These are phyloP conservation scores for Nicotiana benthamiana DNA, from an alignment of 257 asterid species.

Conservation along the genomic window DNA sequence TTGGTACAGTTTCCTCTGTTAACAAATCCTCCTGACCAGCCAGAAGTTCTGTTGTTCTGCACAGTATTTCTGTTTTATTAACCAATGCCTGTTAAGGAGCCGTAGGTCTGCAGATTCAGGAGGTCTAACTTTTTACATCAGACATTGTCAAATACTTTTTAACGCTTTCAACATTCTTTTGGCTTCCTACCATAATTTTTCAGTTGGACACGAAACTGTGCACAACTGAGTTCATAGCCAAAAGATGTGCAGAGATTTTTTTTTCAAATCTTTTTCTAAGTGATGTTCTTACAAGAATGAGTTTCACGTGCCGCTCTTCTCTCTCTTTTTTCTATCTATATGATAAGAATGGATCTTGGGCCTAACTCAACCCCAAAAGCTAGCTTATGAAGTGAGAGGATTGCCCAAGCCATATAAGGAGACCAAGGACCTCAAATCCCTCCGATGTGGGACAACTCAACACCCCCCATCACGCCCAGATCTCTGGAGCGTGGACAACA, in stretches of 20 bases:
- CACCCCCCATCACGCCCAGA: too few species aligned
- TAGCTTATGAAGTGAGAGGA: too few species aligned
- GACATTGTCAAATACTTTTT: background rate
- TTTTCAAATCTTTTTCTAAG: background rate
- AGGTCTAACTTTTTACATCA: background rate
- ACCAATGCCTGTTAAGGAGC: background rate
- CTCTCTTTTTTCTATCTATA: too few species aligned
- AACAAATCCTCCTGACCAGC: background rate
- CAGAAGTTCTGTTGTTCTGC: background rate
- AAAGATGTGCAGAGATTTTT: background rate
- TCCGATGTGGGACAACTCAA: too few species aligned
- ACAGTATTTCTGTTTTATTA: background rate
- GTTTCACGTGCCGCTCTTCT: too few species aligned
- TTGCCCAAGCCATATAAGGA: too few species aligned
- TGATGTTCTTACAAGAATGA: too few species aligned
- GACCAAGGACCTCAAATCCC: too few species aligned
- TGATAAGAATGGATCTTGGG: too few species aligned
- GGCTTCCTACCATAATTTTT: background rate
- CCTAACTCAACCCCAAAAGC: too few species aligned
- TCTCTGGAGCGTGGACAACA: too few species aligned
- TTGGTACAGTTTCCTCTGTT: background rate
- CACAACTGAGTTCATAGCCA: background rate
- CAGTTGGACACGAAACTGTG: background rate
- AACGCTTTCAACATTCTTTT: background rate
- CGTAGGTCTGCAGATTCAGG: background rate